These are phyloP conservation scores for Sphenostylis stenocarpa DNA, from an alignment of 306 rosid genomes.

Conservation along the genomic window DNA sequence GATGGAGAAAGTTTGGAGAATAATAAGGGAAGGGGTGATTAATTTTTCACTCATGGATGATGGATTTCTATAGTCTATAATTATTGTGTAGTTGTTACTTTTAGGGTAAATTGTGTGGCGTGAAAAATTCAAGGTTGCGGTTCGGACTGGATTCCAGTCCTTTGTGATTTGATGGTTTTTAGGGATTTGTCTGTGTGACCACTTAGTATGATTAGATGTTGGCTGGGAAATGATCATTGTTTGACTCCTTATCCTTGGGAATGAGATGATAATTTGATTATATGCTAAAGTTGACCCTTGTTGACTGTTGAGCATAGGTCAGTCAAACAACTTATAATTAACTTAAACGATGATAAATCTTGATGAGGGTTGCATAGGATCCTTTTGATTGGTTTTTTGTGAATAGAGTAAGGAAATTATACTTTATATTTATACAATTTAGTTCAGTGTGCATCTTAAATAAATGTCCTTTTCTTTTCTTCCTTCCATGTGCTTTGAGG, in stretches of 20 bases:
- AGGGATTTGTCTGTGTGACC: constrained; percentile 4
- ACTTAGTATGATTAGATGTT: constrained; percentile 2
- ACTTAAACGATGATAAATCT: constrained; percentile 10
- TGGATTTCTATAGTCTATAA: background rate
- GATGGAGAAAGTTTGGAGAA: constrained; percentile 18
- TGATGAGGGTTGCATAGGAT: constrained; percentile 14
- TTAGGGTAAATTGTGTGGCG: background rate
- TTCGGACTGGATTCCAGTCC: background rate
- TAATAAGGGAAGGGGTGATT: background rate
- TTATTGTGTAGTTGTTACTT: background rate
- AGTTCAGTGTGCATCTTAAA: background rate
- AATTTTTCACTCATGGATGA: background rate
- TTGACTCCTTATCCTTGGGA: background rate
- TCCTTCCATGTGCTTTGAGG: background rate
- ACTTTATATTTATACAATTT: background rate
- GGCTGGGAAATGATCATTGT: background rate
- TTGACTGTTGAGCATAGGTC: background rate
- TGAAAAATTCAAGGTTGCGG: background rate
- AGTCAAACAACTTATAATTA: constrained; percentile 4
- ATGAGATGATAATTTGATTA: constrained; percentile 5
- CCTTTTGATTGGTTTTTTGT: constrained; percentile 11
- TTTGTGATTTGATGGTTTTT: background rate
- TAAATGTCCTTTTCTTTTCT: background rate
- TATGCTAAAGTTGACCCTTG: background rate
- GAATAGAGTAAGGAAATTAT: background rate